Percentiles rank a stretch among this genome's conserved stretches.
Conservation (phyloP, 78 protist species). For the Dictyostelium firmibasis region DNA sequence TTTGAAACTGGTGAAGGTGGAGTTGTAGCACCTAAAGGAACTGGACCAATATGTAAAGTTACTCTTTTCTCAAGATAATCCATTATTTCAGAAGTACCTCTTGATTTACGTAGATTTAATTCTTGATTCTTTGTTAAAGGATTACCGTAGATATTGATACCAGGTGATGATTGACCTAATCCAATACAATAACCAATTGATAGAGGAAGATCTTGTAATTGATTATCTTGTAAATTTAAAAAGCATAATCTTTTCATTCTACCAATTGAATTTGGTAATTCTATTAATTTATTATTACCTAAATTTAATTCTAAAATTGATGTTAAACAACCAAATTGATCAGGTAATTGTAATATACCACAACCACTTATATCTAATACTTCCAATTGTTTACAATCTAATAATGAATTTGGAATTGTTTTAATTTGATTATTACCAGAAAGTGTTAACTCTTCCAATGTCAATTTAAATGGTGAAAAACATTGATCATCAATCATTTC, state of each 20-base stretch:
- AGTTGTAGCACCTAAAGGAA: neutral
- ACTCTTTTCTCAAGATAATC: constrained; percentile 63
- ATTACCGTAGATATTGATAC: constrained; percentile 23
- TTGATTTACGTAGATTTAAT: neutral
- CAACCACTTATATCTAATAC: constrained; percentile 21
- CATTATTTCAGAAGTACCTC: constrained; percentile 42
- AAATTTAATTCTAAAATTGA: constrained; percentile 10
- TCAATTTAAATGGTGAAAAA: neutral
- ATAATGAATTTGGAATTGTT: neutral
- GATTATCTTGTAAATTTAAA: constrained; percentile 62
- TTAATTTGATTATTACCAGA: neutral
- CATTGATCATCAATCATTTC: neutral
- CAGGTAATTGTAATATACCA: neutral
- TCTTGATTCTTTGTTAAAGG: neutral
- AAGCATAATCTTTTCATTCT: constrained; percentile 17
- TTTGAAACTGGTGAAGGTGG: neutral
- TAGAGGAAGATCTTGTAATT: constrained; percentile 35
- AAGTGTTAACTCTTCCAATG: constrained; percentile 18
- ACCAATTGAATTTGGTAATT: constrained; percentile 76
- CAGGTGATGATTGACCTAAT: neutral
- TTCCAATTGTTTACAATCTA: neutral
- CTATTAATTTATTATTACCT: neutral
- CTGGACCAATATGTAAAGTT: neutral
- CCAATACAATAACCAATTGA: constrained; percentile 60
- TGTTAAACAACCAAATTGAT: neutral